Evolutionary conservation across 805 yeast species (phyloP).

Genomic region (Starmera quercuum): DNA sequence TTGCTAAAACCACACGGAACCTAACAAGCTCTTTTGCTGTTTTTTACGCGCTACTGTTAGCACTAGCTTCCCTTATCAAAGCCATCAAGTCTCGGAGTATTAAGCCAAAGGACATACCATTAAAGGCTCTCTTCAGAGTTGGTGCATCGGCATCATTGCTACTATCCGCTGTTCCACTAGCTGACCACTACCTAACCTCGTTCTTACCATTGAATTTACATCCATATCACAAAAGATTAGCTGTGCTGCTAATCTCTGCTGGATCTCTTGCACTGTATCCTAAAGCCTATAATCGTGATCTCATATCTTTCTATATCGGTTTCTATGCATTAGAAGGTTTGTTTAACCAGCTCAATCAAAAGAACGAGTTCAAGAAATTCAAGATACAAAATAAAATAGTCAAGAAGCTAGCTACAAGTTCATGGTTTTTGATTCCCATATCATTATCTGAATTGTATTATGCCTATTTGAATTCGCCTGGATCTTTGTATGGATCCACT

Average conservation of each 20-base stretch:
- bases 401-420: neutral
- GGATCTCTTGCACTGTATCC: neutral
- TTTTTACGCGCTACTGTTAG: slow-evolving; percentile 5
- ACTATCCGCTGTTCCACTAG: slow-evolving; percentile 3
- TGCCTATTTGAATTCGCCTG: slow-evolving; percentile 8
- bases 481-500: neutral
- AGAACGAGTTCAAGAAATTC: slow-evolving; percentile 3
- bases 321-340: neutral
- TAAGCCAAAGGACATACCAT: too few relatives aligned
- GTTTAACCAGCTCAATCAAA: slow-evolving; percentile 6
- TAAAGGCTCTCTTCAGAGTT: slow-evolving; percentile 1
- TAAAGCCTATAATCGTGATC: neutral
- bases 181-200: neutral
- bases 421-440: slow-evolving; percentile 12
- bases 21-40: slow-evolving; percentile 6
- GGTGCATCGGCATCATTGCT: slow-evolving; percentile 1
- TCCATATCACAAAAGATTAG: neutral
- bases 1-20: slow-evolving; percentile 1
- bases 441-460: slow-evolving; percentile 10
- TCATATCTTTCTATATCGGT: neutral
- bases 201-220: neutral
- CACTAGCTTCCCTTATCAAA: too few relatives aligned
- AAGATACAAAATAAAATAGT: neutral
- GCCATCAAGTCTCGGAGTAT: too few relatives aligned
- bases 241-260: neutral